These are phyloP conservation scores for Geosmithia putterillii DNA, from an alignment of 2,329 filamentous ascomycete species.

Conservation along the genomic window DNA sequence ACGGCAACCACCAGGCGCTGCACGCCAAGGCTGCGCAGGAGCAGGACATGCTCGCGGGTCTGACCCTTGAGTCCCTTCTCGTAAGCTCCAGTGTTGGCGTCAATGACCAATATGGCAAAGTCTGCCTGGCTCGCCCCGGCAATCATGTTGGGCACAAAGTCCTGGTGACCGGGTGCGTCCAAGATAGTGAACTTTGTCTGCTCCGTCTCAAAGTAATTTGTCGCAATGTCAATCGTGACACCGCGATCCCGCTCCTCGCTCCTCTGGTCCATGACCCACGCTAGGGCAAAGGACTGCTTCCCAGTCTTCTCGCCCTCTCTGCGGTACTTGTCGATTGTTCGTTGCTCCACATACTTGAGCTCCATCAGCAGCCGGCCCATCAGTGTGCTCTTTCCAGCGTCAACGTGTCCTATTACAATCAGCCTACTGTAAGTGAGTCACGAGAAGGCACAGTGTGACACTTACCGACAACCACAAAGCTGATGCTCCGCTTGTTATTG, in stretches of 20 bases:
- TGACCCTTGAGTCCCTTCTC: constrained; percentile 90
- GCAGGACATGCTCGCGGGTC: constrained; percentile 82
- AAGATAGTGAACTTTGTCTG: constrained; percentile 84
- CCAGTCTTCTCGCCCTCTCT: constrained; percentile 85
- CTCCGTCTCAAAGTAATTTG: constrained; percentile 85
- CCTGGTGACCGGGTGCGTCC: constrained; percentile 85
- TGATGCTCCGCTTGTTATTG: constrained; percentile 66
- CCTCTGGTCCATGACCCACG: constrained; percentile 92
- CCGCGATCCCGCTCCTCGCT: constrained; percentile 80
- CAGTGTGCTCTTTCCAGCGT: constrained; percentile 93
- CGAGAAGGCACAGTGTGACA: background rate
- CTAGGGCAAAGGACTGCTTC: constrained; percentile 89
- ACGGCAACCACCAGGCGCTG: constrained; percentile 80
- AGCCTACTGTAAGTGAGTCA: background rate
- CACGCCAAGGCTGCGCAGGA: constrained; percentile 84
- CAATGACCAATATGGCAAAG: constrained; percentile 88
- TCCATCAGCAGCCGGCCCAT: constrained; percentile 93
- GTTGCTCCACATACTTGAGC: constrained; percentile 74
- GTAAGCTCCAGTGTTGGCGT: constrained; percentile 81
- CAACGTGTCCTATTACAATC: constrained; percentile 63
- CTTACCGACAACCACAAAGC: constrained; percentile 86
- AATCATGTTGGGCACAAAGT: constrained; percentile 99
- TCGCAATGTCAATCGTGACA: constrained; percentile 94
- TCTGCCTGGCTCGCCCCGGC: constrained; percentile 92
- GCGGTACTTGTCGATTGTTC: constrained; percentile 77